Conservation (phyloP, 148 eudicot genomes). For the Silene latifolia region DNA sequence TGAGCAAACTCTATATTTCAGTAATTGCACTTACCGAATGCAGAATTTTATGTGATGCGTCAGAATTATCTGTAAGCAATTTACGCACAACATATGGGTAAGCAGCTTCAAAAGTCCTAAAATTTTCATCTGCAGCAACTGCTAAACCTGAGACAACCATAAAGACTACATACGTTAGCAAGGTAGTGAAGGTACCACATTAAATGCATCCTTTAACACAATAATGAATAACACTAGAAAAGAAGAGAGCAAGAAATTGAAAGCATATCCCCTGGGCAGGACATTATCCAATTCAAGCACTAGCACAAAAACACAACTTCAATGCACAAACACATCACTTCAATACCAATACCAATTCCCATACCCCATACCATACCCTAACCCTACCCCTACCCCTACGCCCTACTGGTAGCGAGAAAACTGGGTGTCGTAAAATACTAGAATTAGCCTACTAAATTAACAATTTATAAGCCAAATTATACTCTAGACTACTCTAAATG, state of each 20-base stretch:
- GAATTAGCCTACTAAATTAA: too few relatives aligned
- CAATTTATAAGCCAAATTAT: too few relatives aligned
- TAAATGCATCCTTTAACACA: background rate
- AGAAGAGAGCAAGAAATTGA: background rate
- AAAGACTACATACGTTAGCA: background rate
- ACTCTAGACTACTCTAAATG: too few relatives aligned
- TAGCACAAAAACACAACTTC: too few relatives aligned
- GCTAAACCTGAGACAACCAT: slow-evolving; percentile 63
- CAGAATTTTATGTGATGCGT: slow-evolving; percentile 66
- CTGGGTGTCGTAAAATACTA: too few relatives aligned
- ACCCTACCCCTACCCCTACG: too few relatives aligned
- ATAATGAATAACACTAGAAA: background rate
- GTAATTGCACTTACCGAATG: slow-evolving; percentile 55
- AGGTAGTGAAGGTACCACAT: background rate
- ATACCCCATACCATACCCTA: too few relatives aligned
- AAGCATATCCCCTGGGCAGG: background rate
- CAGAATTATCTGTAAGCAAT: slow-evolving; percentile 87
- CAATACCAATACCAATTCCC: too few relatives aligned
- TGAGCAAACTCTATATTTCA: background rate
- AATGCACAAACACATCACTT: too few relatives aligned
- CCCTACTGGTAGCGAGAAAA: too few relatives aligned
- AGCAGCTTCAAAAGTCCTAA: slow-evolving; percentile 96
- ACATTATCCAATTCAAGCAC: too few relatives aligned
- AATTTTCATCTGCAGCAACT: slow-evolving; percentile 74
- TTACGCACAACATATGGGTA: slow-evolving; percentile 90